Evolutionary conservation across 2,329 filamentous ascomycete genomes (phyloP), one percentile per base, ranked within the genome.

Genomic region (Neopestalotiopsis sp.): DNA sequence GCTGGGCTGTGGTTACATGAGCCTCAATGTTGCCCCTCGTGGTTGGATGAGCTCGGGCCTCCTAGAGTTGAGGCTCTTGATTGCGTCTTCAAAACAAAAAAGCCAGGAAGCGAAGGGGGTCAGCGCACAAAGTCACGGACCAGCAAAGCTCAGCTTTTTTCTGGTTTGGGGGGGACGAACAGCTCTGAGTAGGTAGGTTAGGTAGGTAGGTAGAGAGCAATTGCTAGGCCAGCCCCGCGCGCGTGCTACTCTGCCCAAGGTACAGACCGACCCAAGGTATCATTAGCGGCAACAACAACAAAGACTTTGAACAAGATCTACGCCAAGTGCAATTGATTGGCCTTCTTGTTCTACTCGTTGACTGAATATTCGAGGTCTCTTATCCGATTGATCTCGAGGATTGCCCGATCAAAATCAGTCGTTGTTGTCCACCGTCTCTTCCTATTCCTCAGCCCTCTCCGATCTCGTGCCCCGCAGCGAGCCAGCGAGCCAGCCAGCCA

Each of bases 391-490:
- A 52, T 52, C 45, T 52, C 45, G 45, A 52, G 45, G n/a, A 52
- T 52, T 52, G 6, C 3, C 20, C 6, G 45, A 20, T 52, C 24
- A 28, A 28, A 28, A 28, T 20, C n/a, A 17, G 45, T n/a, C 45
- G 17, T 52, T 9, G 7, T 20, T 34, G 24, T 24, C 24, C 57
- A 28, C 13, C 32, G 20, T 13, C 17, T 20, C 28, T 34, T 13
- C 9, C 28, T 34, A 17, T n/a, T 30, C 12, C 28, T 62, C 59
- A 20, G 32, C 59, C n/a, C 30, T 30, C 24, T 62, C 34, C n/a
- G 59, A 62, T 62, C 59, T 34, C 13, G 30, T 42, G 59, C 59
- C 30, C 28, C 28, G 30, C 59, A 40, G 59, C 59, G 17, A 28
- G 24, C 24, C 24, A 28, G 24, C 24, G 2, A 24, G 24, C 24